Base-by-base conservation (phyloP, 331 rosid species). In the Quercus lobata region DNA sequence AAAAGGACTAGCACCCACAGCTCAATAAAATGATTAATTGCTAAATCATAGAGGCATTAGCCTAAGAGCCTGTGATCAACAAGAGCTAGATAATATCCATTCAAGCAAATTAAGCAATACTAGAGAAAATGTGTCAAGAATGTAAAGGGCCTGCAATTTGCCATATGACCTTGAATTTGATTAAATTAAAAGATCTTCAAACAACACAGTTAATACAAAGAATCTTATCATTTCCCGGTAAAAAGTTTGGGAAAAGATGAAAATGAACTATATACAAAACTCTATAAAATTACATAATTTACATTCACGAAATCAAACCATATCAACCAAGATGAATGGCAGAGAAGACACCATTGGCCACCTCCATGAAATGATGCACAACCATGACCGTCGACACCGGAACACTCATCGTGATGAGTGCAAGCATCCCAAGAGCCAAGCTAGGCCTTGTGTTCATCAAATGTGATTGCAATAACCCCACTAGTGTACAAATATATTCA, bases 391-490 rank as follows among this genome's bases (percentile, higher is more conserved):
- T 22, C 3, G 90, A 84, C 2, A 80, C 60, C 21, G 88, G 86
- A 0, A 88, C 75, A 73, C 83, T 83, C 44, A 83, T 2, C 4
- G 88, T 80, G 80, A 88, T 4, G 17, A 88, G 61, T 18, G 74
- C 81, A 1, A 90, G 27, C 44, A 54, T 52, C 0, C 83, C 89
- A 58, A 87, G 70, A 34, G 86, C 90, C 4, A 89, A 37, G 11
- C 84, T 60, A 2, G 92, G 92, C 80, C 92, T 88, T 1, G 82
- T 80, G 61, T 81, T 90, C 89, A 90, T 88, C 83, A 90, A 76
- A 1, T 46, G 69, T 1, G 81, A 74, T 44, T 90, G 94, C 3
- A 88, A 6, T 24, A 81, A 18, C 1, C 90, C 90, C 57, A 84
- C 52, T 1, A 81, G 53, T 17, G 83, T 81, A 53, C 87, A 90